phyloP scores from a whole-genome alignment of 345 rosid genomes.

The Cardamine occulta region DNA sequence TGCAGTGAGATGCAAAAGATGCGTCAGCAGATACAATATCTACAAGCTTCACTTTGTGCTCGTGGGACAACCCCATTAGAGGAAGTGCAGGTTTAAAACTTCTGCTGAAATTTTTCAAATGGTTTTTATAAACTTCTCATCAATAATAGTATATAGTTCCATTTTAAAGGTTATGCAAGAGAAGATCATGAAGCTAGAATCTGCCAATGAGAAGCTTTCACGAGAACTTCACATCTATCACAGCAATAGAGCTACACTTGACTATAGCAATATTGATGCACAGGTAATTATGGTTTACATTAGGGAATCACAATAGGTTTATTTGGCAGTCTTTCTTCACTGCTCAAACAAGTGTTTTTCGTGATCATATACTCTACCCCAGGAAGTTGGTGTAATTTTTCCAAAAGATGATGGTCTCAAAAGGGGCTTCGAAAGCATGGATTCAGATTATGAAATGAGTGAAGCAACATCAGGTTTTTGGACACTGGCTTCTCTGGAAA shows the following conservation, averaged over 20 bases:
- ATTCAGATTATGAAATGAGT: slow-evolving; percentile 75
- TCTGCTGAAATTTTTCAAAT: slow-evolving; percentile 15
- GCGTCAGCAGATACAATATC: slow-evolving; percentile 67
- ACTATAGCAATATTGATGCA: slow-evolving; percentile 56
- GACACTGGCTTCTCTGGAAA: slow-evolving; percentile 9
- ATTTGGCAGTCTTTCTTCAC: slow-evolving; percentile 12
- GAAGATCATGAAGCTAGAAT: slow-evolving; percentile 70
- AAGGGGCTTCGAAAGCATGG: slow-evolving; percentile 57
- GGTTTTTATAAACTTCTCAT: slow-evolving; percentile 10
- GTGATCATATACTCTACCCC: slow-evolving; percentile 27
- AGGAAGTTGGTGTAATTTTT: slow-evolving; percentile 44
- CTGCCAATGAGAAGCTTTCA: slow-evolving; percentile 68
- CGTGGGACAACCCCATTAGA: slow-evolving; percentile 57
- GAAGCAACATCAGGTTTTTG: slow-evolving; percentile 56
- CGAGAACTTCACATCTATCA: slow-evolving; percentile 73
- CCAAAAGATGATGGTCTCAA: slow-evolving; percentile 53
- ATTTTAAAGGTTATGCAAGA: slow-evolving; percentile 60
- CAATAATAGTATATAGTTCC: slow-evolving; percentile 6
- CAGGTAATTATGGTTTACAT: slow-evolving; percentile 46
- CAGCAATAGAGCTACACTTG: slow-evolving; percentile 57
- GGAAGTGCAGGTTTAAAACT: slow-evolving; percentile 58
- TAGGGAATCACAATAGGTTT: slow-evolving; percentile 1
- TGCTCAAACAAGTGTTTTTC: slow-evolving; percentile 29
- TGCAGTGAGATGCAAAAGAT: slow-evolving; percentile 71
- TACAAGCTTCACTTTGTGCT: slow-evolving; percentile 73